Evolutionary conservation across 1,139 yeast species (phyloP), one percentile per base, ranked within the genome.

Genomic region (Saccharomycopsis hybrid): DNA sequence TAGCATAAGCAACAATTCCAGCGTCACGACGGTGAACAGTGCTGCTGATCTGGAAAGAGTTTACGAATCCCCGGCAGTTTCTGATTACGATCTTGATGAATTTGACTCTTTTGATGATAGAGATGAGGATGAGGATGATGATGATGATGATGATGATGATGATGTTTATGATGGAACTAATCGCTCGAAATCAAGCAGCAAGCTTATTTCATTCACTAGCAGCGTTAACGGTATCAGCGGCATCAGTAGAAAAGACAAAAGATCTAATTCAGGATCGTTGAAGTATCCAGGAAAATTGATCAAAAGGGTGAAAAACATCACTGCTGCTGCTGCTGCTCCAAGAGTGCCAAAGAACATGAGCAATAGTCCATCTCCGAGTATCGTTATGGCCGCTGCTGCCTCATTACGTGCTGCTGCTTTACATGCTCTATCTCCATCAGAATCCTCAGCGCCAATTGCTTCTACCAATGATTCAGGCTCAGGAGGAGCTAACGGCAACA

Each of bases 301-400:
- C 13, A 42, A 48, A 41, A 41, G 38, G 41, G 44, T 38, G 39
- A 48, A 55, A 47, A 51, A 68, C 52, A 62, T 83, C 50, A 82
- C 89, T n/a, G 87, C 87, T 36, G 90, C 90, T 24, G 88, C 89
- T 13, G 88, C 87, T 33, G 87, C 90, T 41, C 92, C 90, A 53
- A 71, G 90, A 59, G 78, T 84, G n/a, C 82, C 87, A 24, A 75
- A 78, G 56, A 43, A 31, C 44, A 70, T 77, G 36, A 76, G 82
- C 4, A 68, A 78, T 56, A 71, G 76, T 25, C 82, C 72, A 56
- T 70, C 77, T 49, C 80, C 84, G 9, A 72, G 73, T 24, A 47
- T 52, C 57, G 85, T 85, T 5, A 83, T 83, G 29, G 85, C 84
- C 18, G 85, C 85, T 0, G 85, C 83, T 36, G 86, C 88, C 46